Conservation (phyloP, 495 filamentous ascomycete species). For the Podospora fimiseda region DNA sequence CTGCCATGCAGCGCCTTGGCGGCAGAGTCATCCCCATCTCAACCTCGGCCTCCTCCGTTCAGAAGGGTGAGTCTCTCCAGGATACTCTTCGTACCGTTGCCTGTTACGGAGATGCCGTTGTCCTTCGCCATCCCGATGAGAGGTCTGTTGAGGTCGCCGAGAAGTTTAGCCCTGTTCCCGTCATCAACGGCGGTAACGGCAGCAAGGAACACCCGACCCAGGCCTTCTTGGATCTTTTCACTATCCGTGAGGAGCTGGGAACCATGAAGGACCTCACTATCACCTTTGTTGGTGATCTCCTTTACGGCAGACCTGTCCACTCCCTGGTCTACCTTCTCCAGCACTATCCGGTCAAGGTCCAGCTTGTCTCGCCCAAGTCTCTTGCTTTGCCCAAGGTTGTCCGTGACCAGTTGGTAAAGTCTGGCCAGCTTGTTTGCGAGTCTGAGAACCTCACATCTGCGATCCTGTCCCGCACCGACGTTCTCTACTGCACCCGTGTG, state of each 20-base stretch:
- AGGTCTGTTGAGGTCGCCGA: conserved; percentile 69
- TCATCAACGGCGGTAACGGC: conserved; percentile 97
- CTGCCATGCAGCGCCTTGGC: conserved; percentile 95
- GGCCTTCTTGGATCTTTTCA: conserved; percentile 97
- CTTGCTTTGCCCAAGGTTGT: conserved; percentile 73
- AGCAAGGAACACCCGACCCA: conserved; percentile 94
- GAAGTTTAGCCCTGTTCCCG: conserved; percentile 78
- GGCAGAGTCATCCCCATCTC: conserved; percentile 73
- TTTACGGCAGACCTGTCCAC: conserved; percentile 90
- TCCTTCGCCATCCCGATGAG: conserved; percentile 85
- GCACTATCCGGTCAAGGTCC: conserved; percentile 89
- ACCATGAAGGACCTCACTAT: conserved; percentile 91
- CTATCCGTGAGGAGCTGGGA: conserved; percentile 93
- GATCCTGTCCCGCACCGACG: conserved; percentile 74
- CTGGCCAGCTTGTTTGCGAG: conserved; percentile 69
- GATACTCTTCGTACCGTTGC: conserved; percentile 90
- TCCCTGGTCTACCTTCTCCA: conserved; percentile 86
- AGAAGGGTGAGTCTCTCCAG: conserved; percentile 90
- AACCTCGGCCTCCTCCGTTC: conserved; percentile 71
- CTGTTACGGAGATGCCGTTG: conserved; percentile 89
- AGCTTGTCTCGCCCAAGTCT: conserved; percentile 76
- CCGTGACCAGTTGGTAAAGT: conserved; percentile 58
- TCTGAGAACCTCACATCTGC: conserved; percentile 74
- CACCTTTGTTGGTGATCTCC: conserved; percentile 89
- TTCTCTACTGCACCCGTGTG: conserved; percentile 92